Percentiles rank a stretch among this genome's conserved stretches.
Conservation (phyloP, 2,329 filamentous ascomycete species). For the Exophiala dermatitidis region DNA sequence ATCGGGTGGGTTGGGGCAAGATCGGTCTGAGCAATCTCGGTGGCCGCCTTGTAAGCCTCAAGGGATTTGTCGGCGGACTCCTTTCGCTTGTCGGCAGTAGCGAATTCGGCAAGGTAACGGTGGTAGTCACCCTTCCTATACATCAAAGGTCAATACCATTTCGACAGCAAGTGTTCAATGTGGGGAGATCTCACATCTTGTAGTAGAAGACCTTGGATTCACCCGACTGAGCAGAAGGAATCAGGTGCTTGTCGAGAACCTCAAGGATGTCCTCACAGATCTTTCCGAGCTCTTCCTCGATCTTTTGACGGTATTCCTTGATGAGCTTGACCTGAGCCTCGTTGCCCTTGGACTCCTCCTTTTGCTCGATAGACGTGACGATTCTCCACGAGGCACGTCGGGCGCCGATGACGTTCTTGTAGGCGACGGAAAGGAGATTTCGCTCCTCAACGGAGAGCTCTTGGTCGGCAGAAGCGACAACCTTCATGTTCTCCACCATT, state of each 20-base stretch:
- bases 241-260: constrained; percentile 87
- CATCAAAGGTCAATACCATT: background rate
- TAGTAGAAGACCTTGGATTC: constrained; percentile 99
- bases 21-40: constrained; percentile 82
- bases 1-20: constrained; percentile 88
- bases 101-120: constrained; percentile 97
- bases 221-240: constrained; percentile 86
- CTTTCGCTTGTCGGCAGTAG: constrained; percentile 90
- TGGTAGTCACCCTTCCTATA: constrained; percentile 98
- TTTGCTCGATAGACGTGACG: constrained; percentile 97
- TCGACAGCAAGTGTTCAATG: background rate
- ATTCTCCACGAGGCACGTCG: constrained; percentile 98
- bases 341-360: constrained; percentile 99
- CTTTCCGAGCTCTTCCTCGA: constrained; percentile 91
- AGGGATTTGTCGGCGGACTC: constrained; percentile 86
- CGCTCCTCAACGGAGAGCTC: constrained; percentile 89
- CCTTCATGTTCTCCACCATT: constrained; percentile 99
- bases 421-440: constrained; percentile 93
- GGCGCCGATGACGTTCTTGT: constrained; percentile 98
- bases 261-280: constrained; percentile 97
- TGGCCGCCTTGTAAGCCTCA: constrained; percentile 93
- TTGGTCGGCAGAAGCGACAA: constrained; percentile 78
- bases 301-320: constrained; percentile 98
- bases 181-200: constrained; percentile 69
- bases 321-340: constrained; percentile 82